Percentiles rank a stretch among this genome's conserved stretches.
Evolutionary conservation across 257 asterid genomes (phyloP).

Genomic region (Buddleja alternifolia): DNA sequence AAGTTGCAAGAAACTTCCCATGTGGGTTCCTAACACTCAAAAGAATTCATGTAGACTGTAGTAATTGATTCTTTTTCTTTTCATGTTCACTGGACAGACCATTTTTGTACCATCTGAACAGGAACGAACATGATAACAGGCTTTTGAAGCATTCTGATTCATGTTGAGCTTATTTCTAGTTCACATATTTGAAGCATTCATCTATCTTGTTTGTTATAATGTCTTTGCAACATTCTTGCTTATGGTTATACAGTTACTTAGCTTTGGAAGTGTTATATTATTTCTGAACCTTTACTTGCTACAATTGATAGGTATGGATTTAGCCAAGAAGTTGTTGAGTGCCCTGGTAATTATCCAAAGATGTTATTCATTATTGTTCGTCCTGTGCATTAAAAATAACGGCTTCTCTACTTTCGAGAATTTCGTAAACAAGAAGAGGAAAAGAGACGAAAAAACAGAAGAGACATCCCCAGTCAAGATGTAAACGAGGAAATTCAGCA

Average conservation of each 20-base stretch:
- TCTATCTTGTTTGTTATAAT: slow-evolving; percentile 14
- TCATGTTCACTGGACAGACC: neutral
- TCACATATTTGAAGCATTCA: slow-evolving; percentile 20
- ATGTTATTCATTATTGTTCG: slow-evolving; percentile 2
- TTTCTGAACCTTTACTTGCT: slow-evolving; percentile 37
- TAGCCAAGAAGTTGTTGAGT: slow-evolving; percentile 84
- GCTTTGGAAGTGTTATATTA: neutral
- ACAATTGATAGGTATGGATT: slow-evolving; percentile 79
- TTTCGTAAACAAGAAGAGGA: neutral
- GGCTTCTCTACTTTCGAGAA: slow-evolving; percentile 19
- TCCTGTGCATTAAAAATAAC: slow-evolving; percentile 14
- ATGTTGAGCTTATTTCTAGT: neutral
- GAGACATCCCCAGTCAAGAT: neutral
- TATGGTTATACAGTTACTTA: slow-evolving; percentile 8
- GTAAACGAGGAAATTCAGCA: neutral
- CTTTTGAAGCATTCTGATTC: slow-evolving; percentile 9
- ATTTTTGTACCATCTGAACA: slow-evolving; percentile 19
- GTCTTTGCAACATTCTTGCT: neutral
- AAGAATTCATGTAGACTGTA: neutral
- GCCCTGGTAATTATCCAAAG: slow-evolving; percentile 69
- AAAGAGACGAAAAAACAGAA: too few relatives aligned
- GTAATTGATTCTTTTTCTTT: slow-evolving; percentile 12
- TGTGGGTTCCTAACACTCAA: neutral
- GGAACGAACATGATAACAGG: slow-evolving; percentile 9
- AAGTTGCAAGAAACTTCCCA: neutral